A percentile compares a stretch with the other conserved stretches of the same genome.
Conservation (phyloP, 176 grass and related monocot genomes). For the Rhynchospora pubera region DNA sequence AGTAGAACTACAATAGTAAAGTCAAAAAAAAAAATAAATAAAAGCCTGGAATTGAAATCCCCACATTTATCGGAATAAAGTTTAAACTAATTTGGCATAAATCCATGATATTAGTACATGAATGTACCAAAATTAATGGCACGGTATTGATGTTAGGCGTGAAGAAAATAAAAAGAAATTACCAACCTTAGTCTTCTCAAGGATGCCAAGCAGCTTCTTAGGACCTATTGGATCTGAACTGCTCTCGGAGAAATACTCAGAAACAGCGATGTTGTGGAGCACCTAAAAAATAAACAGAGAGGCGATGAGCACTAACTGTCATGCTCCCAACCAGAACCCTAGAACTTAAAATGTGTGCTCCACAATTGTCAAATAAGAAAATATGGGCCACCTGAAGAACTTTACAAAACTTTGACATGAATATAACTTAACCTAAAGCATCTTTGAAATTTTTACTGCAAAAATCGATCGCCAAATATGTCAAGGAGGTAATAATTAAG, state of each 20-base stretch:
- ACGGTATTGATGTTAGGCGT: neutral
- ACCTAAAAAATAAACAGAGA: constrained; percentile 44
- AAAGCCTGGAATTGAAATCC: constrained; percentile 6
- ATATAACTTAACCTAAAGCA: neutral
- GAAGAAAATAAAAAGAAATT: neutral
- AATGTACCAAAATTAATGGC: neutral
- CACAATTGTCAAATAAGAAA: neutral
- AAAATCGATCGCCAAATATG: neutral
- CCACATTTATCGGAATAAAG: neutral
- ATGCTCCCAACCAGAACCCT: neutral
- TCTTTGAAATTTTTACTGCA: neutral
- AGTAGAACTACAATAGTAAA: neutral
- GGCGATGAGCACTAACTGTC: neutral
- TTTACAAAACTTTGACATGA: neutral
- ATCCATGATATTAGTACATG: neutral
- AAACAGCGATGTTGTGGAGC: constrained; percentile 86
- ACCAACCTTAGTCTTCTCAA: constrained; percentile 70
- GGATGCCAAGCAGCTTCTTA: constrained; percentile 55
- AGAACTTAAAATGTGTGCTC: neutral
- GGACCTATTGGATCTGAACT: constrained; percentile 77
- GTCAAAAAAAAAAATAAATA: neutral
- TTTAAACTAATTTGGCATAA: constrained; percentile 5
- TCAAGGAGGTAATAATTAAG: neutral
- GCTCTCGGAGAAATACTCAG: constrained; percentile 62
- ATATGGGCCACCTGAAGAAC: neutral